These are phyloP conservation scores for Beauveria pseudobassiana DNA, from an alignment of 2,329 filamentous ascomycete genomes.

Conservation along the genomic window DNA sequence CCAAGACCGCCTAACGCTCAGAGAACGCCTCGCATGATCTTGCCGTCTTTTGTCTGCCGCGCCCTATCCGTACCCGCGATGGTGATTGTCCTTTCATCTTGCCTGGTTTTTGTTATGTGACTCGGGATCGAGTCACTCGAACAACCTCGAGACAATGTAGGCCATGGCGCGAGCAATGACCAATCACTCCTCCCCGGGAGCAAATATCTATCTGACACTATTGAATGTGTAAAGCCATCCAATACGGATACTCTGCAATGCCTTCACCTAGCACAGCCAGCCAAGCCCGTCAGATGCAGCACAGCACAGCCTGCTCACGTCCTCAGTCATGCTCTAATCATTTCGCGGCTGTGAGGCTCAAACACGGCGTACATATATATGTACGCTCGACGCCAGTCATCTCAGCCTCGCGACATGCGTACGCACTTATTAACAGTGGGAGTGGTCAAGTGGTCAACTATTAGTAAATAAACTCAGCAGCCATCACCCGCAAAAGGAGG, in stretches of 20 bases:
- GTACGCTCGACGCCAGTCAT: background rate
- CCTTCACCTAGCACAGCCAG: background rate
- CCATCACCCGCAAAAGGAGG: background rate
- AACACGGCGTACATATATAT: background rate
- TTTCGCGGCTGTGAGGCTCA: background rate
- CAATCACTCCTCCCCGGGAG: background rate
- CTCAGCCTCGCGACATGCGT: background rate
- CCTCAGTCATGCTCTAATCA: background rate
- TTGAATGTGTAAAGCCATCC: background rate
- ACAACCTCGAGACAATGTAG: too few relatives aligned
- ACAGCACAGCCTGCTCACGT: background rate
- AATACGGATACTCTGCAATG: background rate
- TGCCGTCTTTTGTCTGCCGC: background rate
- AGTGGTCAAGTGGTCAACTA: too few relatives aligned
- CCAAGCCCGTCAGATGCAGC: conserved; percentile 1
- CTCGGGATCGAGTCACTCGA: too few relatives aligned
- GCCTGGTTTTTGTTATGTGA: too few relatives aligned
- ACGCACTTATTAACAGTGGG: too few relatives aligned
- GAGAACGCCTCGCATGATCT: background rate
- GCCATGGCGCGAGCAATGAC: too few relatives aligned
- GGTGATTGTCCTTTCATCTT: too few relatives aligned
- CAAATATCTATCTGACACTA: background rate
- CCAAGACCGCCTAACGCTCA: background rate
- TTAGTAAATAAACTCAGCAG: background rate
- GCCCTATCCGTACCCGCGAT: background rate